phyloP scores from a whole-genome alignment of 2,329 filamentous ascomycete genomes.

The Penicillium brasilianum region DNA sequence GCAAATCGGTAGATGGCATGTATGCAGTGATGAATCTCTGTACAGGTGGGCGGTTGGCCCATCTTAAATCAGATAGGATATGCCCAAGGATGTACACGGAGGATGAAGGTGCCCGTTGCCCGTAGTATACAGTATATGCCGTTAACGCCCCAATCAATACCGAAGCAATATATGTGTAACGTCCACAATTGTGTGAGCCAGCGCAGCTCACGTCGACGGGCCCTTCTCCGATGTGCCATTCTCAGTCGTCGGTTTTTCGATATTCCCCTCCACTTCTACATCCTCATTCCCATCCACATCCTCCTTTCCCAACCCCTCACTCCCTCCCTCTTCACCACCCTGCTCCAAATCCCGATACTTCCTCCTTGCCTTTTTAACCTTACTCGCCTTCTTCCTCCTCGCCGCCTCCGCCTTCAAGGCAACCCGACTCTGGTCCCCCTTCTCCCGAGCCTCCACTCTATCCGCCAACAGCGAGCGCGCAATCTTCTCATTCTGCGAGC shows the following conservation, averaged over 20 bases:
- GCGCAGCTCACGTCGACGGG: not conserved
- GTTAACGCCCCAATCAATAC: not conserved
- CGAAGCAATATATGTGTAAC: not conserved
- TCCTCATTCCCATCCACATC: constrained; percentile 9
- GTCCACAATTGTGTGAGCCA: not conserved
- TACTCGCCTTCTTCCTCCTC: constrained; percentile 60
- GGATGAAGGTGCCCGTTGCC: not conserved
- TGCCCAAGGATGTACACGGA: not conserved
- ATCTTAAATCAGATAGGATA: constrained; percentile 10
- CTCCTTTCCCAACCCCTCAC: constrained; percentile 15
- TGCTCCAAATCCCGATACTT: constrained; percentile 50
- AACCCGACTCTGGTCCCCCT: constrained; percentile 76
- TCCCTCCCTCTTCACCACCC: constrained; percentile 28
- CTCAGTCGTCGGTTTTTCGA: not conserved
- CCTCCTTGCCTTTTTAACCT: constrained; percentile 50
- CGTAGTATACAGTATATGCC: not conserved
- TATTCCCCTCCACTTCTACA: not conserved
- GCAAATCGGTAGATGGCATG: not conserved
- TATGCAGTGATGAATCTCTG: constrained; percentile 13
- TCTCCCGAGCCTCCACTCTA: constrained; percentile 73
- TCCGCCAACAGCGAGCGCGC: constrained; percentile 79
- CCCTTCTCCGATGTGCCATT: not conserved
- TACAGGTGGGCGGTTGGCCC: not conserved
- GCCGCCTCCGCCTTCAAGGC: constrained; percentile 84
- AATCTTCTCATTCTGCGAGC: constrained; percentile 83